A percentile compares a stretch with the other conserved stretches of the same genome.
These are phyloP conservation scores for Ophiocordyceps camponoti-saundersi DNA, from an alignment of 2,329 filamentous ascomycete species.

Conservation along the genomic window DNA sequence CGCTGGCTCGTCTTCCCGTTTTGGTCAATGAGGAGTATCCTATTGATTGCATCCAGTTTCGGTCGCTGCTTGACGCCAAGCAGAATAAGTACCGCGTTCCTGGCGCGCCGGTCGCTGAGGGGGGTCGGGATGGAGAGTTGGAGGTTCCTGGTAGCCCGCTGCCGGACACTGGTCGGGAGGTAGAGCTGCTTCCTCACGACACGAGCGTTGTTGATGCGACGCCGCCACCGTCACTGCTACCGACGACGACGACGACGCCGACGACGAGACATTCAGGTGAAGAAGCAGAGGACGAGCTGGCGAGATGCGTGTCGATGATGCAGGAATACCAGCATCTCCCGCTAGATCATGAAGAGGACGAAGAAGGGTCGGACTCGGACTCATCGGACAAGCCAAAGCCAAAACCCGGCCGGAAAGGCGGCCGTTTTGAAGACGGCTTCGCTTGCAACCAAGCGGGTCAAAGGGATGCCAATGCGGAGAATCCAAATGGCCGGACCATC, in stretches of 20 bases:
- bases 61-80: slow-evolving; percentile 37
- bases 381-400: not conserved
- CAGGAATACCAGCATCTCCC: slow-evolving; percentile 43
- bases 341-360: slow-evolving; percentile 31
- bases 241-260: slow-evolving; percentile 3
- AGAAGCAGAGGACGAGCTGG: slow-evolving; percentile 33
- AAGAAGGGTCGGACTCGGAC: slow-evolving; percentile 1
- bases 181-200: slow-evolving; percentile 13
- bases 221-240: slow-evolving; percentile 5
- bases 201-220: slow-evolving; percentile 6
- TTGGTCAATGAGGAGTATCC: slow-evolving; percentile 55
- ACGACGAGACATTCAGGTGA: not conserved
- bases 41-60: slow-evolving; percentile 47
- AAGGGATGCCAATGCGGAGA: slow-evolving; percentile 24
- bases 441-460: slow-evolving; percentile 36
- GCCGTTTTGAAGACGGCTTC: slow-evolving; percentile 30
- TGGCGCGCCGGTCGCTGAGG: slow-evolving; percentile 22
- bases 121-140: not conserved
- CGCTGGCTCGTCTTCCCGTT: slow-evolving; percentile 12
- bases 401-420: slow-evolving; percentile 9
- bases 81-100: slow-evolving; percentile 41
- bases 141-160: not conserved
- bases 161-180: slow-evolving; percentile 18
- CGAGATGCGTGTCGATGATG: slow-evolving; percentile 45
- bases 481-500: slow-evolving; percentile 63